Percentiles rank a stretch among this genome's conserved stretches.
Conservation (phyloP, 345 rosid species). For the Heritiera littoralis region DNA sequence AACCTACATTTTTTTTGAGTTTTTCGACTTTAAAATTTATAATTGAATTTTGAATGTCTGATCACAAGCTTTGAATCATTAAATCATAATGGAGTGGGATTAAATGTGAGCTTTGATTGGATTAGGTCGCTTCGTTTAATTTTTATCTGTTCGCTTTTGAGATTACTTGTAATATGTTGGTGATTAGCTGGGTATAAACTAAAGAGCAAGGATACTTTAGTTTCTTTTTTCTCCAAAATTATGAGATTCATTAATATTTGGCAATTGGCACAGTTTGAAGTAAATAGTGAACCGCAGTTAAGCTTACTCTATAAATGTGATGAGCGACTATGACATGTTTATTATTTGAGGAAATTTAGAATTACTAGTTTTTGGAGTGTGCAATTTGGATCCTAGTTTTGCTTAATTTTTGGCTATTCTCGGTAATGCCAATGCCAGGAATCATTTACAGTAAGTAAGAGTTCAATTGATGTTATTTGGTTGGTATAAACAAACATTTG, state of each 20-base stretch:
- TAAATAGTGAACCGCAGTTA: not conserved
- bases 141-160: not conserved
- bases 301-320: not conserved
- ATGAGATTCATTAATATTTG: not conserved
- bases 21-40: not conserved
- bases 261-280: not conserved
- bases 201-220: not conserved
- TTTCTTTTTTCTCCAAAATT: not conserved
- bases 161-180: not conserved
- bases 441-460: not conserved
- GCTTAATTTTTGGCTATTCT: not conserved
- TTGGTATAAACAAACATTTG: not conserved
- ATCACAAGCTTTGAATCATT: slow-evolving; percentile 19
- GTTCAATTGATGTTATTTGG: not conserved
- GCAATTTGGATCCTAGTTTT: not conserved
- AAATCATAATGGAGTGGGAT: not conserved
- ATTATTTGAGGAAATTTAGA: not conserved
- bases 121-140: not conserved
- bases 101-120: not conserved
- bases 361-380: slow-evolving; percentile 1
- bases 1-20: not conserved
- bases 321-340: not conserved
- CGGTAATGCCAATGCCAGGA: not conserved
- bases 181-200: slow-evolving; percentile 1
- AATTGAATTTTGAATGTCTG: slow-evolving; percentile 10